Conservation (phyloP, 345 rosid species). For the Stellera chamaejasme region DNA sequence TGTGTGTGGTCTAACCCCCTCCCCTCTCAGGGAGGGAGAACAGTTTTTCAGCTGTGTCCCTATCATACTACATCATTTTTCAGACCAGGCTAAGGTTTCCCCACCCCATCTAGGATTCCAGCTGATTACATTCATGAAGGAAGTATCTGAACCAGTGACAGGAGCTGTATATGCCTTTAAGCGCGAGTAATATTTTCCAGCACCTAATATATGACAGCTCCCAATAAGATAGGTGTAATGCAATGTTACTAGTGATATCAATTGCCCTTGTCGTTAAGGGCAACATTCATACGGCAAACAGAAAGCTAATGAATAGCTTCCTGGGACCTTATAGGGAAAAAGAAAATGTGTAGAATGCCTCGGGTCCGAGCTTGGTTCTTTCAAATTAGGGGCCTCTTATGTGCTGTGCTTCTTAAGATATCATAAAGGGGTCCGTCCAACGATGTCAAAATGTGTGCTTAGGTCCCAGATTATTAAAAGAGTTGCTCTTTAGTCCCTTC, state of each 20-base stretch:
- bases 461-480: no score
- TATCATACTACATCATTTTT: conserved; percentile 83
- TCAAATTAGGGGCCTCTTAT: no score
- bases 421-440: no score
- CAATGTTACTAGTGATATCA: neutral
- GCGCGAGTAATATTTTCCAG: conserved; percentile 43
- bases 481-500: no score
- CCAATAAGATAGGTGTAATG: conserved; percentile 14
- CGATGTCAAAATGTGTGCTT: no score
- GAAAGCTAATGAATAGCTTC: conserved; percentile 23
- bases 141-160: conserved; percentile 48
- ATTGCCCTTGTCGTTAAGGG: neutral
- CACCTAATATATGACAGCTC: conserved; percentile 83
- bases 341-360: no score
- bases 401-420: no score
- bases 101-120: conserved; percentile 99
- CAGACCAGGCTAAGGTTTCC: conserved; percentile 74
- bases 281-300: no score
- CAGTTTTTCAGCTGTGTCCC: conserved; percentile 85
- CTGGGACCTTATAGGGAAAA: conserved; percentile 95
- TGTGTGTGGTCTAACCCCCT: conserved; percentile 63
- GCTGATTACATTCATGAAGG: conserved; percentile 48
- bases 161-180: conserved; percentile 65
- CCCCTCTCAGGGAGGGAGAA: conserved; percentile 77
- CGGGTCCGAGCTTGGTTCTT: no score